A percentile compares a stretch with the other conserved stretches of the same genome.
Conservation (phyloP, 495 filamentous ascomycete genomes). For the Parathielavia appendiculata region DNA sequence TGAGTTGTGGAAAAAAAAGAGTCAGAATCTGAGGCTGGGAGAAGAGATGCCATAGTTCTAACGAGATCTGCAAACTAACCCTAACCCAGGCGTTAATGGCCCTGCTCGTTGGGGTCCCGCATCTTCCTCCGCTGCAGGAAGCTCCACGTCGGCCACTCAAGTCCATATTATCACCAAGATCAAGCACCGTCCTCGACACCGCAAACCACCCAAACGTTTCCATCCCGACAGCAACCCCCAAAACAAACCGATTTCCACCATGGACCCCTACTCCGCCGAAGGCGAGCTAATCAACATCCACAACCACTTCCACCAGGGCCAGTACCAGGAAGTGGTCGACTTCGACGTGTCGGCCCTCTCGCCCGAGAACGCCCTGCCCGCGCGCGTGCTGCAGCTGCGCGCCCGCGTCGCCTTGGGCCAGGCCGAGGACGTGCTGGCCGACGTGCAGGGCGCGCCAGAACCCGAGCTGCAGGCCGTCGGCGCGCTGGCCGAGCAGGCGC, state of each 20-base stretch:
- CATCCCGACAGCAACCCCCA: not conserved
- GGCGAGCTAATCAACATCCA: slow-evolving; percentile 95
- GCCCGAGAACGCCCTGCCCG: slow-evolving; percentile 66
- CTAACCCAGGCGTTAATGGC: slow-evolving; percentile 1
- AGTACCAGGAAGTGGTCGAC: slow-evolving; percentile 76
- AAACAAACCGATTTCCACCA: slow-evolving; percentile 12
- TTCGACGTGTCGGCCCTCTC: slow-evolving; percentile 73
- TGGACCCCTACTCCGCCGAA: slow-evolving; percentile 89
- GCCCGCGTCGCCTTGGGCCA: slow-evolving; percentile 77
- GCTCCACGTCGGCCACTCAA: slow-evolving; percentile 25
- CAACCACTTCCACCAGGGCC: slow-evolving; percentile 90
- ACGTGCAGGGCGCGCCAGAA: slow-evolving; percentile 58
- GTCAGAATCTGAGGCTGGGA: not conserved
- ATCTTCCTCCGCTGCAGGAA: slow-evolving; percentile 11
- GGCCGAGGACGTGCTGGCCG: slow-evolving; percentile 61
- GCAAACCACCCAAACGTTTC: not conserved
- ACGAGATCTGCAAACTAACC: slow-evolving; percentile 13
- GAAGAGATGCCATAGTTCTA: not conserved
- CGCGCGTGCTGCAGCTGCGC: slow-evolving; percentile 74
- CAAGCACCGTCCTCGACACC: not conserved
- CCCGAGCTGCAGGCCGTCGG: slow-evolving; percentile 76
- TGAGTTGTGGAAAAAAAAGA: not conserved
- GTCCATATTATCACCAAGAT: slow-evolving; percentile 9
- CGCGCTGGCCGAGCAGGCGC: slow-evolving; percentile 65
- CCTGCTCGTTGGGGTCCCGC: slow-evolving; percentile 1